Conservation (phyloP, 1,139 yeast species). For the Schwanniomyces etchellsii region DNA sequence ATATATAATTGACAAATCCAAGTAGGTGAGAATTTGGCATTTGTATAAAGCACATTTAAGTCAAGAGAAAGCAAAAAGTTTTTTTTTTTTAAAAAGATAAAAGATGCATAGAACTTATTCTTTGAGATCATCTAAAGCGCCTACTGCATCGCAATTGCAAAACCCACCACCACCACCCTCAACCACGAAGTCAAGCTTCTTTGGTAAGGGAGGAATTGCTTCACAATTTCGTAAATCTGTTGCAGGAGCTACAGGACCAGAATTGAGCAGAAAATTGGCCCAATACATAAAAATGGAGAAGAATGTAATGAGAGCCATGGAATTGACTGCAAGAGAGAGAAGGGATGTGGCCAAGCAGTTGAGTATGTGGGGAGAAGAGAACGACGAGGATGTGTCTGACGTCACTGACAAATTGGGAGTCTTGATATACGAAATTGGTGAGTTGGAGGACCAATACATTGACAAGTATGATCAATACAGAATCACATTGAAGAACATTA, state of each 20-base stretch:
- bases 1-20: too few species aligned
- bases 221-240: conserved; percentile 78
- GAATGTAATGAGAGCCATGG: conserved; percentile 91
- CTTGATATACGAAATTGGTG: conserved; percentile 91
- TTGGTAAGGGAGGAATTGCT: conserved; percentile 84
- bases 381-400: conserved; percentile 95
- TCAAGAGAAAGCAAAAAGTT: too few species aligned
- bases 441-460: conserved; percentile 94
- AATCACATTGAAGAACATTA: conserved; percentile 86
- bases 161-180: conserved; percentile 91
- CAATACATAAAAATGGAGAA: conserved; percentile 93
- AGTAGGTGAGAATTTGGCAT: too few species aligned
- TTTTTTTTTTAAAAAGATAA: too few species aligned
- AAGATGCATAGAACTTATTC: conserved; percentile 98
- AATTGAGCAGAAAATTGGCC: conserved; percentile 84
- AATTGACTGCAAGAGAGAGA: conserved; percentile 90
- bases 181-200: conserved; percentile 78
- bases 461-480: conserved; percentile 98
- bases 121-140: conserved; percentile 90
- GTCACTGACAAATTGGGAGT: conserved; percentile 97
- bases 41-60: too few species aligned
- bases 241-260: conserved; percentile 95
- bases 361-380: conserved; percentile 96
- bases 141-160: conserved; percentile 92
- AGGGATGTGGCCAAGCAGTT: conserved; percentile 95